Evolutionary conservation across 176 grass and related monocot genomes (phyloP), one percentile per base, ranked within the genome.

Genomic region (Bromus sterilis): DNA sequence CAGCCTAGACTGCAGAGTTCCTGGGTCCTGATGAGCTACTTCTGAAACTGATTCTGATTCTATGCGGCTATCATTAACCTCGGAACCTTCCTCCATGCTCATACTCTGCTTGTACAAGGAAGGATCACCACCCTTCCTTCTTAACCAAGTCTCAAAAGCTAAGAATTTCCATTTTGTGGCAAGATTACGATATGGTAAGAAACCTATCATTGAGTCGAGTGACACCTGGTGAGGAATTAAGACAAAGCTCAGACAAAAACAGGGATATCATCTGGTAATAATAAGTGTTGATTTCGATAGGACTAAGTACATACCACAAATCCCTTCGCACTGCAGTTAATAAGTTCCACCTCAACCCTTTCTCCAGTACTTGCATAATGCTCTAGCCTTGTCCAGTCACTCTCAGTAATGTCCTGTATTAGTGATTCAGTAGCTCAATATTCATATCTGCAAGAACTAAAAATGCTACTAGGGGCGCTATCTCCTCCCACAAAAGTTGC

Each of bases 91-190:
- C 49, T 87, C 76, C 76, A 87, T 88, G 58, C 72, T 67, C 25
- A 91, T 32, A 84, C 85, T 90, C 49, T 90, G 88, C 66, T 80
- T 93, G 75, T 95, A 91, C 24, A 89, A 76, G 18, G 91, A 93
- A 80, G 90, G 88, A 87, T 95, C 89, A 9, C 84, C 76, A 56
- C 93, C 91, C 58, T 91, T 99, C 84, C 78, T 91, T 80, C 89
- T 95, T 85, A 99, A 84, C 96, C 96, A 99, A 70, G 93, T 88
- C 73, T 95, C 91, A 80, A 99, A 90, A 70, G 91, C 86, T 84
- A 91, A 91, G 67, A 93, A 99, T 84, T 91, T 95, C 91, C 91
- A 99, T 80, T 86, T 91, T 62, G 81, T 71, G 82, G 91, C 75
- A 84, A 99, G 88, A 80, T 99, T 93, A 72, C 75, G 78, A 71